Base-by-base conservation (phyloP, 768 basidiomycete genomes). In the Hortiboletus campestris region DNA sequence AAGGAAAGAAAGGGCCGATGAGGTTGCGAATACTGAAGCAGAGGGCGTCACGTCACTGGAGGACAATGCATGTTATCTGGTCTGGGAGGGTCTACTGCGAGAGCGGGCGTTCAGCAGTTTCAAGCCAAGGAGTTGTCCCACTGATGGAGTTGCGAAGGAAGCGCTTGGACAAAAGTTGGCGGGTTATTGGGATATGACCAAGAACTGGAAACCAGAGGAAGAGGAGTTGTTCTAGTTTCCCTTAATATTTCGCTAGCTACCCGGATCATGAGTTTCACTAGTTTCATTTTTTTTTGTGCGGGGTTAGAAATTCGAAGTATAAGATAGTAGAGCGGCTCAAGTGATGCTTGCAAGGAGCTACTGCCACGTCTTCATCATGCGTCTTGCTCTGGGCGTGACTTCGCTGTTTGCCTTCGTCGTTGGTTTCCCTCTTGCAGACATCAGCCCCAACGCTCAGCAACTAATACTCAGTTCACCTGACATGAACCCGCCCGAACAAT, bases 101-200 rank as follows among this genome's bases (percentile, higher is more conserved):
- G 94, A 98, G 63, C 78, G 91, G 42, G 78, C 81, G 49, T 98
- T 94, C 73, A 85, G 71, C 65, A 75, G 74, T 51, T 98, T 97
- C 74, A 89, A 85, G 67, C 86, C 88, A 34, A 87, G 83, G 75
- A 84, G 80, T 51, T 91, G 89, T 62, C 90, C 89, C 31, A 91
- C 89, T 0, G 97, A 99, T 69, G 74, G 80, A 22, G 79, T 85
- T 36, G 96, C 93, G 13, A 91, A 90, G 73, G 95, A 97, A 62
- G 78, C 84, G 47, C 78, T 98, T 28, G 95, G 95, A 2, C 80
- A 83, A 55, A 93, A 86, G 78, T 70, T 94, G 72, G 86, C 86
- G 46, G 91, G 92, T 0, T 90, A 94, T 69, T 98, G 95, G 95
- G 96, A 98, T 70, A 82, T 91, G 72, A 86, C 93, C 29, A 97